Base-by-base conservation (phyloP, 805 yeast genomes). In the Maudiozyma barnettii region DNA sequence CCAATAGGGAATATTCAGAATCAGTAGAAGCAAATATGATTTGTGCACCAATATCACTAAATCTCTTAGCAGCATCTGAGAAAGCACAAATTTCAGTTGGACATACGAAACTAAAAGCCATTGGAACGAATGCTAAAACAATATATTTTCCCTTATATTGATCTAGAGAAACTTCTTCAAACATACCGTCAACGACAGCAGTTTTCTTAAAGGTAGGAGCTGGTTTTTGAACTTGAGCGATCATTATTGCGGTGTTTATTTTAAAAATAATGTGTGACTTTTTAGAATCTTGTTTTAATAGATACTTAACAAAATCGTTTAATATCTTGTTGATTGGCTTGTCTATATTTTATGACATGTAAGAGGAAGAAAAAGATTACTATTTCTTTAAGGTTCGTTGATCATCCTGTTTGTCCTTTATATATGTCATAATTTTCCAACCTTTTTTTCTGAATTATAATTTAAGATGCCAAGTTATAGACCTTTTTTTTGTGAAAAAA, bases 31-130 rank as follows among this genome's bases (percentile, higher is more conserved):
- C 97, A 61, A 93, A 89, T 65, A 93, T 79, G 45, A 93, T 81
- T 75, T 88, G 85, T 58, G 88, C 81, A 63, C 81, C 90, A 68
- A 87, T 84, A 58, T 79, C 95, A 60, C 83, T 70, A 74, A 93
- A 93, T 78, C 83, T 81, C 77, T 82, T 80, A 61, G 80, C 84
- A 59, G 97, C 96, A 62, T 91, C 96, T 54, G 96, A 85, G 84
- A 89, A 93, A 60, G 98, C 98, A 72, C 91, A 82, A 77, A 93
- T 90, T 78, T 93, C 98, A 58, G 98, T 93, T 72, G 99, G 98
- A 76, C 99, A 93, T 54, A 93, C 98, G 61, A 93, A 93, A 52
- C 99, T 93, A 90, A 93, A 93, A 45, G 99, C 99, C 79, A 90
- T 76, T 72, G 99, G 99, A 70, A 93, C 84, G 77, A 93, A 93